Base-by-base conservation (phyloP, 106 monocot species). In the Platanthera guangdongensis region DNA sequence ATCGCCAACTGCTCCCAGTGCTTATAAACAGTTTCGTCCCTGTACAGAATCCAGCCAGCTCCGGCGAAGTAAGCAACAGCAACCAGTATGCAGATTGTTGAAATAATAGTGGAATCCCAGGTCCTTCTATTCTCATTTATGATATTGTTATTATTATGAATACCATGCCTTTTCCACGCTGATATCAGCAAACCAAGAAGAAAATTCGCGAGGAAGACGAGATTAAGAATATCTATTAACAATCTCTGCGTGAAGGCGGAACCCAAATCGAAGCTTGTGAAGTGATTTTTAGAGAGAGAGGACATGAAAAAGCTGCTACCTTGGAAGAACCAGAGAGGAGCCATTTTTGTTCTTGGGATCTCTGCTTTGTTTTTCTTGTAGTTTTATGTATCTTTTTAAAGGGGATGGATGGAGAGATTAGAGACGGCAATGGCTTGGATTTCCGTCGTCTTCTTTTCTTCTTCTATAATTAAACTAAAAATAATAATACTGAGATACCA, bases 221-320 rank as follows among this genome's bases (percentile, higher is more conserved):
- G 32, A 30, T 67, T 67, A 67, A 67, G 67, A 39, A 67, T 39
- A 39, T 67, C 67, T 67, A 67, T 67, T 39, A 67, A 67, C 12
- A 67, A 22, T 67, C 67, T 67, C 67, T 67, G 67, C 32, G 32
- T 67, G 39, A 22, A 67, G 67, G 67, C 25, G 67, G 67, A 67
- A 67, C 67, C 67, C 9, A 67, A 39, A 11, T 67, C 39, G 22
- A 67, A 67, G 39, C 67, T 39, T 28, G 8, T 25, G 5, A 64
- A 22, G 7, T 60, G 8, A 30, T 11, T 39, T 8, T 67, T 3
- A 9, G 1, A 67, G 67, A 25, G 39, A 53, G 53, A 53, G 1
- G 67, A 67, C 13, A 67, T 39, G 13, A 65, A 67, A 67, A 39
- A 39, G 39, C 39, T 39, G 67, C 67, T 39, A 67, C 67, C 67